These are phyloP conservation scores for Paramecium octaurelia DNA, from an alignment of 73 alveolate species.

Conservation along the genomic window DNA sequence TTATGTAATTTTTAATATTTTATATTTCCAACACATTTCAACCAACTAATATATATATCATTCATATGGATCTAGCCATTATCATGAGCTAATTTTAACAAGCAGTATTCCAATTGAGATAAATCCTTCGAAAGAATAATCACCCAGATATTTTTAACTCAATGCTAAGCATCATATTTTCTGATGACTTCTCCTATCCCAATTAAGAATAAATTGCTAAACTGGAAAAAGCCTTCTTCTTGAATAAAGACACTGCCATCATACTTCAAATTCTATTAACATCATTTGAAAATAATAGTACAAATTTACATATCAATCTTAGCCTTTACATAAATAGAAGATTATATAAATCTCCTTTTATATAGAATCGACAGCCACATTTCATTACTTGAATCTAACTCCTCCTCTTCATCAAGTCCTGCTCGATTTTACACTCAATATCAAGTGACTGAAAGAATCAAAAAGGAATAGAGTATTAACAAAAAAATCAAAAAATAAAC, in stretches of 20 bases:
- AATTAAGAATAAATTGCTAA: background rate
- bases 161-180: background rate
- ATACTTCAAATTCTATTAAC: background rate
- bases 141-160: background rate
- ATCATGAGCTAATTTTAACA: background rate
- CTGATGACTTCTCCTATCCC: background rate
- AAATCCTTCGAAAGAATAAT: background rate
- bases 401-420: constrained; percentile 14
- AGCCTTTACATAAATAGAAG: background rate
- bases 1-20: background rate
- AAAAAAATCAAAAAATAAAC: background rate
- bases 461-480: background rate
- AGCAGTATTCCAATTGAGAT: background rate
- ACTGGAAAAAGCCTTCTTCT: background rate
- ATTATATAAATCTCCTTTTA: background rate
- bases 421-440: background rate
- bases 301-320: background rate
- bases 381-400: background rate
- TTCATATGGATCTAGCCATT: background rate
- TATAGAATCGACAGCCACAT: background rate
- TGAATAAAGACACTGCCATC: background rate
- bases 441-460: background rate
- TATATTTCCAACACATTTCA: background rate
- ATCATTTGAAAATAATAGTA: background rate
- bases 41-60: background rate